Evolutionary conservation across 371 early-diverging fungal species (phyloP), one percentile per base, ranked within the genome.

Genomic region (Zychaea mexicana): DNA sequence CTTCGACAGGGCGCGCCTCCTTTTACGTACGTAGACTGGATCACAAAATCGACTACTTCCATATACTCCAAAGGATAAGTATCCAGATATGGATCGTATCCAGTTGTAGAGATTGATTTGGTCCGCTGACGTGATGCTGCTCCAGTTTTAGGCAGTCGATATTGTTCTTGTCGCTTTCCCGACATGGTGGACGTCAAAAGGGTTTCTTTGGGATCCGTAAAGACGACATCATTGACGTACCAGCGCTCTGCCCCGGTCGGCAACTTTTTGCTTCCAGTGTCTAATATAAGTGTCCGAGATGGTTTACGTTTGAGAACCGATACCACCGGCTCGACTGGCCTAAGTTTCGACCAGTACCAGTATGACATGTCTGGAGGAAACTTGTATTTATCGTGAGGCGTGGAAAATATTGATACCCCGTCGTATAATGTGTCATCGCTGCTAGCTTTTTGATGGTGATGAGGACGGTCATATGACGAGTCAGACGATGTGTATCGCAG

Each of bases 1-100:
- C 63, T 69, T 10, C 73, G 66, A 36, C 80, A 80, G 15, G 69
- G 66, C 8, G 66, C 9, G 3, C n/a, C 52, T 6, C 66, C 68
- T 15, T 66, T 47, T 2, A 36, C 33, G 27, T 71, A 63, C 0
- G 61, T 60, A 26, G 68, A 67, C 22, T 79, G 79, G 30, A 79
- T 61, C 13, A 79, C 76, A 26, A 79, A 21, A 52, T 79, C 79
- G 7, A 79, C 52, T 30, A 70, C 57, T 42, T 79, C 73, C 21
- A 52, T 47, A 3, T 56, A 31, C 2, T 26, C 9, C 1, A 79
- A 17, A 19, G 74, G 72, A 42, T 69, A 79, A 0, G 72, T 65
- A 64, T 49, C 22, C 57, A 64, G 0, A 64, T 71, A 2, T 56
- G 8, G 24, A 67, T 71, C n/a, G 61, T 15, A 22, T 52, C 52